Conservation (phyloP, 257 asterid species). For the Catharanthus roseus region DNA sequence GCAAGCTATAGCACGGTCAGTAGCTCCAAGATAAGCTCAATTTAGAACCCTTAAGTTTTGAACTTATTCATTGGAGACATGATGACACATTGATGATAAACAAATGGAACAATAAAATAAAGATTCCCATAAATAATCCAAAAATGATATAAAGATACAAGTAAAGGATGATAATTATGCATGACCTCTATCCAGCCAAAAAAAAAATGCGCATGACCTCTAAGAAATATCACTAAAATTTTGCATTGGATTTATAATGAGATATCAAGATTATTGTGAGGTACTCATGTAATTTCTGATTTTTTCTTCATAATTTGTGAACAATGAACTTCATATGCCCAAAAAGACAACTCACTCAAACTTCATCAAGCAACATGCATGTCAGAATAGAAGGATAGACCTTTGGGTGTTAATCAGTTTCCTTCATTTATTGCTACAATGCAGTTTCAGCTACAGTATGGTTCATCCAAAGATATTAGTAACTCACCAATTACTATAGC, state of each 20-base stretch:
- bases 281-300: too few species aligned
- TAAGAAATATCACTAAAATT: conserved; percentile 1
- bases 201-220: neutral
- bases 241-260: neutral
- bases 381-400: too few species aligned
- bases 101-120: neutral
- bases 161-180: too few species aligned
- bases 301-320: neutral
- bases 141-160: neutral
- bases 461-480: too few species aligned
- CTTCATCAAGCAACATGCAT: neutral
- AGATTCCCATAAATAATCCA: neutral
- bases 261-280: neutral
- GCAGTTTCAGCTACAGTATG: neutral
- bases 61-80: neutral
- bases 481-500: too few species aligned
- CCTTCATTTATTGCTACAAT: neutral
- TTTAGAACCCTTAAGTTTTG: neutral
- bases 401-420: neutral
- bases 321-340: neutral
- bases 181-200: too few species aligned
- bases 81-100: neutral
- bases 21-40: neutral
- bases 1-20: neutral
- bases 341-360: neutral